Conservation (phyloP, 2,329 filamentous ascomycete species). For the Penicillium thymicola region DNA sequence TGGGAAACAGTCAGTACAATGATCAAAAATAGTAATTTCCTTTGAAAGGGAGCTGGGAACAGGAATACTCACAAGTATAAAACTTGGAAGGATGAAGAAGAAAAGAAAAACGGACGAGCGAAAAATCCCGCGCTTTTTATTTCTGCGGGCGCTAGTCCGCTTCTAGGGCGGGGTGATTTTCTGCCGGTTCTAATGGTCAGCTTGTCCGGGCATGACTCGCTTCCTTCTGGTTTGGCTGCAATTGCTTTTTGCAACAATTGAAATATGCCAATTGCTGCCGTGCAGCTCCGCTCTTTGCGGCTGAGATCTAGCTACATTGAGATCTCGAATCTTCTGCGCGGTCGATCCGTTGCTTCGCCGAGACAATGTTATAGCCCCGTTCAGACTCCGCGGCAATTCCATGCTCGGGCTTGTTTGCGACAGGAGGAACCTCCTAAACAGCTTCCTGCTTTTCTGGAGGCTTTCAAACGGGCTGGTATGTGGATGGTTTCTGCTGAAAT, state of each 20-base stretch:
- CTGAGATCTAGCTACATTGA: constrained; percentile 12
- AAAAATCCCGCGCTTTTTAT: constrained; percentile 24
- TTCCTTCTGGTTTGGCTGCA: neutral
- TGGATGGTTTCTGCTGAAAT: neutral
- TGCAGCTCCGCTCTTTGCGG: constrained; percentile 2
- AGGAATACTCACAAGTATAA: constrained; percentile 76
- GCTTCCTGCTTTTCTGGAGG: constrained; percentile 34
- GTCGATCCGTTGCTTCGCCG: constrained; percentile 11
- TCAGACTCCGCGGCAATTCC: constrained; percentile 19
- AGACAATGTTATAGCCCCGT: constrained; percentile 6
- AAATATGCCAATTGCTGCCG: constrained; percentile 8
- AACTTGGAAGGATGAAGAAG: constrained; percentile 97
- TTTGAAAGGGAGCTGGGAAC: constrained; percentile 1
- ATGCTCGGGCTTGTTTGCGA: constrained; percentile 19
- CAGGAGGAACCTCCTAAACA: constrained; percentile 19
- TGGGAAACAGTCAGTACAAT: constrained; percentile 40
- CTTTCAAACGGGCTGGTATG: constrained; percentile 48
- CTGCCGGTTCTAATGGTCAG: constrained; percentile 6
- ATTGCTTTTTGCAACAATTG: neutral
- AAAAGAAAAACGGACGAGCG: constrained; percentile 46
- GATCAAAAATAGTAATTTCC: constrained; percentile 5
- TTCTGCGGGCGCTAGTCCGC: constrained; percentile 24
- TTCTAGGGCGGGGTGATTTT: constrained; percentile 20
- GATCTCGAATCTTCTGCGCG: constrained; percentile 38
- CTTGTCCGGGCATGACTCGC: neutral